These are phyloP conservation scores for Geotrichum macrosporum DNA, from an alignment of 1,139 yeast species.

Conservation along the genomic window DNA sequence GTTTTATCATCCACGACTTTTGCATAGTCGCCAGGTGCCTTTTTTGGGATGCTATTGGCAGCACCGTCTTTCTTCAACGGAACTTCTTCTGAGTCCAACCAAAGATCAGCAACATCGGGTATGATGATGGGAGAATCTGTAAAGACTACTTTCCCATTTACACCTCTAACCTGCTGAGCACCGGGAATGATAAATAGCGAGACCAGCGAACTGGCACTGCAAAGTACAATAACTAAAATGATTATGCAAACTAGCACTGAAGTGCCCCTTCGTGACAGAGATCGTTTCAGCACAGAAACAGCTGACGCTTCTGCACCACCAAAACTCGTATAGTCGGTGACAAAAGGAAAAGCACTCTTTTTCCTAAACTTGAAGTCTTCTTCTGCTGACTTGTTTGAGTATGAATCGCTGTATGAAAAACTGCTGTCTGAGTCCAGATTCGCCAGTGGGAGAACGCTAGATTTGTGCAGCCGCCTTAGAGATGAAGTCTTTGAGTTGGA, in stretches of 20 bases:
- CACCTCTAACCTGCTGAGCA: background rate
- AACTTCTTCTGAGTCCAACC: background rate
- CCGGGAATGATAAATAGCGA: background rate
- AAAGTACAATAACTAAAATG: background rate
- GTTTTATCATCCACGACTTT: conserved; percentile 2
- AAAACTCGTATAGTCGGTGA: background rate
- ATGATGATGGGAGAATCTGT: background rate
- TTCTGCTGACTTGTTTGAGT: background rate
- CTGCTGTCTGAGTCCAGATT: too few species aligned
- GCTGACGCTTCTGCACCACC: background rate
- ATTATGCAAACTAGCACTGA: background rate
- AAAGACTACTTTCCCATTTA: background rate
- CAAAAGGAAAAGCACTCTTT: background rate
- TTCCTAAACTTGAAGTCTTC: background rate
- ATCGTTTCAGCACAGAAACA: background rate
- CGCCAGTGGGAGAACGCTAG: too few species aligned
- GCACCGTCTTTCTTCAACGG: background rate
- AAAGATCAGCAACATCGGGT: background rate
- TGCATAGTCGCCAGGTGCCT: conserved; percentile 13
- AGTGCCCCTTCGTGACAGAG: background rate
- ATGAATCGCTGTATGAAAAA: too few species aligned
- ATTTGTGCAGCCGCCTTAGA: too few species aligned
- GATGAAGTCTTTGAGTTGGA: background rate
- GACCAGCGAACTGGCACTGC: background rate
- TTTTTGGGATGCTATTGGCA: background rate